These are phyloP conservation scores for Talaromyces islandicus DNA, from an alignment of 2,329 filamentous ascomycete genomes.

Conservation along the genomic window DNA sequence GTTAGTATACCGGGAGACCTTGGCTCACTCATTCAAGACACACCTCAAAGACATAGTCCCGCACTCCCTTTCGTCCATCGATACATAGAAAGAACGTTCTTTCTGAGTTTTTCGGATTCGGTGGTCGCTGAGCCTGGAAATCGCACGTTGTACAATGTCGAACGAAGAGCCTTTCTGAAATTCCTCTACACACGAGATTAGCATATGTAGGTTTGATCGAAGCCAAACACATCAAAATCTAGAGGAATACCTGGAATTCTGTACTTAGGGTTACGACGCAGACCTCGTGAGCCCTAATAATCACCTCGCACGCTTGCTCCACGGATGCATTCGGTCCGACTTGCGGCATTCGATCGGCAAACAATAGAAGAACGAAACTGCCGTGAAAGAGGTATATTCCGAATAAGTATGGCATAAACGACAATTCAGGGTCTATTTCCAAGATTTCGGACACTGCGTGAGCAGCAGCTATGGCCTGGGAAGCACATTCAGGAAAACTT, in stretches of 20 bases:
- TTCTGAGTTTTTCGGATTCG: background rate
- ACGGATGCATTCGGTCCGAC: slow-evolving; percentile 42
- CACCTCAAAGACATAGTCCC: background rate
- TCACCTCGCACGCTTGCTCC: slow-evolving; percentile 45
- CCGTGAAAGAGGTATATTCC: slow-evolving; percentile 49
- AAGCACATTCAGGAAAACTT: slow-evolving; percentile 42
- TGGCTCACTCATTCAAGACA: background rate
- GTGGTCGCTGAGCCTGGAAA: slow-evolving; percentile 19
- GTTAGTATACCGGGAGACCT: too few relatives aligned
- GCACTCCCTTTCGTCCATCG: background rate
- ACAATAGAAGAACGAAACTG: slow-evolving; percentile 39
- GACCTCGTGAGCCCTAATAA: slow-evolving; percentile 47
- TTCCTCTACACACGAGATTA: slow-evolving; percentile 37
- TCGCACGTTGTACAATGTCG: slow-evolving; percentile 43
- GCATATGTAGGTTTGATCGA: background rate
- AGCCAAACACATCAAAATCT: background rate
- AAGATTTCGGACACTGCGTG: slow-evolving; percentile 44
- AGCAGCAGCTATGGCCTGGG: slow-evolving; percentile 44
- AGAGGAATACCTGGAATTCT: slow-evolving; percentile 40
- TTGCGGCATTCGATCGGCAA: slow-evolving; percentile 46
- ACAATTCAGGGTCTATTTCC: slow-evolving; percentile 44
- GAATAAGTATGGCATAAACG: slow-evolving; percentile 50
- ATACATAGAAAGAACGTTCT: background rate
- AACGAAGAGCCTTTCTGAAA: slow-evolving; percentile 49
- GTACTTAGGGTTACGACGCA: slow-evolving; percentile 47